Evolutionary conservation across 768 basidiomycete genomes (phyloP).

Genomic region (Pleurotus eryngii): DNA sequence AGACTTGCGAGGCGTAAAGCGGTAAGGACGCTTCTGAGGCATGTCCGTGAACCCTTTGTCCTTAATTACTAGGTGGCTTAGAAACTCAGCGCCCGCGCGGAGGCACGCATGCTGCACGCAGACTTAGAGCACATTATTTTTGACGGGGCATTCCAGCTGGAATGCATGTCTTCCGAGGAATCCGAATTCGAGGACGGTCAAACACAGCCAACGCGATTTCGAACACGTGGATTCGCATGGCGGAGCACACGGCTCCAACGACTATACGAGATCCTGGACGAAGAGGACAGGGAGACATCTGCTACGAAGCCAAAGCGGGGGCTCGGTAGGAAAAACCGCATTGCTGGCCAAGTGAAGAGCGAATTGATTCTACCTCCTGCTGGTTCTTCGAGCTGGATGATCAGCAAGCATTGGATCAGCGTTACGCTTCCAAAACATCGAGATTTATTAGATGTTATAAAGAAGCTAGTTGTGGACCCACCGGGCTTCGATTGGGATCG

Average conservation of each 20-base stretch:
- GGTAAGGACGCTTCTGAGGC: constrained; percentile 35
- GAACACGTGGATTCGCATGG: constrained; percentile 62
- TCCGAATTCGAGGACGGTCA: constrained; percentile 50
- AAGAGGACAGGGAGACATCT: constrained; percentile 38
- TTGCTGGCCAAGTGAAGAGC: constrained; percentile 53
- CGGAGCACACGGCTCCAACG: constrained; percentile 60
- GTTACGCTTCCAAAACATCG: constrained; percentile 37
- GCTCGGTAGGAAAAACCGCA: constrained; percentile 51
- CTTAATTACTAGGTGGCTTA: constrained; percentile 22
- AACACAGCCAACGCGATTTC: constrained; percentile 34
- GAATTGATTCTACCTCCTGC: constrained; percentile 56
- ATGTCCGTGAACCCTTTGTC: background rate
- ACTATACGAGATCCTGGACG: constrained; percentile 61
- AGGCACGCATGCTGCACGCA: constrained; percentile 49
- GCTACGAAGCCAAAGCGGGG: constrained; percentile 53
- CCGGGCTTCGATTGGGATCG: constrained; percentile 48
- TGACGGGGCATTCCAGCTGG: constrained; percentile 66
- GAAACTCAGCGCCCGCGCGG: constrained; percentile 69
- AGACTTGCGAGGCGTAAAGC: constrained; percentile 59
- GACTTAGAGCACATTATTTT: constrained; percentile 61
- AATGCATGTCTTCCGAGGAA: constrained; percentile 83
- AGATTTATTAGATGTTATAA: constrained; percentile 42
- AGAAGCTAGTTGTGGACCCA: constrained; percentile 42
- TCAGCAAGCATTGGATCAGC: constrained; percentile 63
- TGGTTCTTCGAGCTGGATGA: constrained; percentile 71